phyloP scores from a whole-genome alignment of 768 basidiomycete genomes.

The Boletus tomentosulus region DNA sequence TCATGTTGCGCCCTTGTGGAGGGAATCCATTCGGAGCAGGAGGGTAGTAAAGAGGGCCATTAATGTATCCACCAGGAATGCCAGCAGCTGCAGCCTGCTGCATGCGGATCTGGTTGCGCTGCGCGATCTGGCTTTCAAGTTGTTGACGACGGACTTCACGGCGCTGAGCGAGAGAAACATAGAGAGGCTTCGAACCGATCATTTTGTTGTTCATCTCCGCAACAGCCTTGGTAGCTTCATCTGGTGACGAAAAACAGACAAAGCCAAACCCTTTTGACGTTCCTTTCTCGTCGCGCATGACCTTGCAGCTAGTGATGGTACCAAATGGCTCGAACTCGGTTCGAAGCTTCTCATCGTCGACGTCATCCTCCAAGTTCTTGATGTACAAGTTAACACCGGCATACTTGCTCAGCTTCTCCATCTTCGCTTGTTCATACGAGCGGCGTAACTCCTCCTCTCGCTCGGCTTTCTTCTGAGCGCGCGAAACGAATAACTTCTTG shows the following conservation, averaged over 20 bases:
- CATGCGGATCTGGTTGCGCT: conserved; percentile 93
- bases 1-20: conserved; percentile 65
- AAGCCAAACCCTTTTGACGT: conserved; percentile 97
- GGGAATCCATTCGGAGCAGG: conserved; percentile 73
- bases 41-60: conserved; percentile 65
- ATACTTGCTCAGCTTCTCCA: conserved; percentile 97
- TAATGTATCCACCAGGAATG: conserved; percentile 55
- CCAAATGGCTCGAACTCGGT: conserved; percentile 96
- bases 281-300: conserved; percentile 96
- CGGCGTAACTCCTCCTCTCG: conserved; percentile 94
- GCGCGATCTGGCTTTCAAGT: conserved; percentile 97
- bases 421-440: conserved; percentile 91
- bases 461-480: conserved; percentile 98
- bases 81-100: conserved; percentile 89
- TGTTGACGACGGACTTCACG: conserved; percentile 98
- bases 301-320: conserved; percentile 96
- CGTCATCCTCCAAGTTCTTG: conserved; percentile 98
- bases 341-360: conserved; percentile 96
- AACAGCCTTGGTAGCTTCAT: conserved; percentile 98
- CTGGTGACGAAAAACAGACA: conserved; percentile 97
- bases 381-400: conserved; percentile 99
- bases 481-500: conserved; percentile 89
- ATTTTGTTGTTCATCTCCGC: conserved; percentile 99
- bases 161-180: conserved; percentile 97
- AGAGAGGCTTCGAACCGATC: conserved; percentile 97